phyloP scores from a whole-genome alignment of 2,329 filamentous ascomycete species.

The Verticillium tricorpus region DNA sequence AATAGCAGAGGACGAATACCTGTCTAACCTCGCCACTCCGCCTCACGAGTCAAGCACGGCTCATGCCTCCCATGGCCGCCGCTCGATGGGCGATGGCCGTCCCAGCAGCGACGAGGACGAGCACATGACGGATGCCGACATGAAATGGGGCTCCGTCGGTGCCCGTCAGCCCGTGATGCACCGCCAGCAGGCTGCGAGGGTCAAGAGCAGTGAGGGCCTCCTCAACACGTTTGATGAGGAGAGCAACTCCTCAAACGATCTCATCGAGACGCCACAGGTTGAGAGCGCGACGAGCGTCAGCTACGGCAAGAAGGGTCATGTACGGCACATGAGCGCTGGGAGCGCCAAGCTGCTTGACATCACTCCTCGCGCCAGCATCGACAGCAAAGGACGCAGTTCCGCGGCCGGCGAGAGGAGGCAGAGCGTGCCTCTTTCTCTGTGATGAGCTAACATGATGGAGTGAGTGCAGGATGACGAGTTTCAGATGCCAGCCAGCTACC shows the following conservation, averaged over 20 bases:
- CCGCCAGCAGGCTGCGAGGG: conserved; percentile 31
- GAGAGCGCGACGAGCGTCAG: conserved; percentile 70
- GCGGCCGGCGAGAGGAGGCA: neutral
- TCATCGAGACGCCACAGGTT: conserved; percentile 32
- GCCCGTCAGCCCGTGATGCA: conserved; percentile 56
- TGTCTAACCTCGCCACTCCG: conserved; percentile 34
- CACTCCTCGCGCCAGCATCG: conserved; percentile 48
- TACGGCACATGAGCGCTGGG: conserved; percentile 69
- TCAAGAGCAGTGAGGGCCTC: conserved; percentile 49
- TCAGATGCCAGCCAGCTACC: conserved; percentile 5
- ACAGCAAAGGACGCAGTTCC: conserved; percentile 30
- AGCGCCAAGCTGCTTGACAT: conserved; percentile 72
- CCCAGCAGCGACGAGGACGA: conserved; percentile 58
- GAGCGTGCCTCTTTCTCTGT: neutral
- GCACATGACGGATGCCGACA: conserved; percentile 33
- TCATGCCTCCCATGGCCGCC: conserved; percentile 21
- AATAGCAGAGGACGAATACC: conserved; percentile 67
- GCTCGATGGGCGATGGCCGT: conserved; percentile 45
- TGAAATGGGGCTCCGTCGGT: conserved; percentile 48
- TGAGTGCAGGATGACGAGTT: conserved; percentile 1
- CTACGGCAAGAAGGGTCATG: conserved; percentile 56
- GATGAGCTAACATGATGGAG: conserved; percentile 1
- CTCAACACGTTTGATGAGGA: conserved; percentile 38
- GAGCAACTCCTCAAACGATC: conserved; percentile 21
- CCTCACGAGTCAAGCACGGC: conserved; percentile 14